Evolutionary conservation across 2,329 filamentous ascomycete genomes (phyloP).

Genomic region (Xylaria polymorpha): DNA sequence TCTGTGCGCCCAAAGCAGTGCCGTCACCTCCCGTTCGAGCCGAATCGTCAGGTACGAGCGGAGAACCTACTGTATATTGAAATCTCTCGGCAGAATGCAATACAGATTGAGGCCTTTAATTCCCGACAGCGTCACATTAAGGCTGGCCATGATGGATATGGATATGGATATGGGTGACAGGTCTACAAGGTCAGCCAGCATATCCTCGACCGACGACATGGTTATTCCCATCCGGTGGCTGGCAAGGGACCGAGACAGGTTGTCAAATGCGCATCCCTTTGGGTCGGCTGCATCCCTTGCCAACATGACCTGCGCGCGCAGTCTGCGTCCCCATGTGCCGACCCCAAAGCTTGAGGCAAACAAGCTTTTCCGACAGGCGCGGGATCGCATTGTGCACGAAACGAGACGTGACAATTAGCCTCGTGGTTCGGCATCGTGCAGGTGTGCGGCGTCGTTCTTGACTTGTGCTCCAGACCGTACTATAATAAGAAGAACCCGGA

Average conservation of each 20-base stretch:
- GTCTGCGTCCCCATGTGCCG: slow-evolving; percentile 24
- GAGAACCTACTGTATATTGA: slow-evolving; percentile 17
- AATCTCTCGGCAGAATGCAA: slow-evolving; percentile 30
- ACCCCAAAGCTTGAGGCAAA: slow-evolving; percentile 1
- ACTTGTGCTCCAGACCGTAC: slow-evolving; percentile 1
- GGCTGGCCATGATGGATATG: slow-evolving; percentile 9
- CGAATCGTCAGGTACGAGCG: slow-evolving; percentile 15
- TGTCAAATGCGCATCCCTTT: slow-evolving; percentile 28
- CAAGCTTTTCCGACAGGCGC: slow-evolving; percentile 17
- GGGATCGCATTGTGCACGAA: not conserved
- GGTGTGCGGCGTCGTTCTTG: not conserved
- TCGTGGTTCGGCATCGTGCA: slow-evolving; percentile 21
- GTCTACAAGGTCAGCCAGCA: slow-evolving; percentile 2
- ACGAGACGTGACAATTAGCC: slow-evolving; percentile 30
- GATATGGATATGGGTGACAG: not conserved
- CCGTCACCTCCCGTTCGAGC: not conserved
- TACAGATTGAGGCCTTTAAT: slow-evolving; percentile 16
- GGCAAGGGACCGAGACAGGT: slow-evolving; percentile 27
- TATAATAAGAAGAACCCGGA: slow-evolving; percentile 19
- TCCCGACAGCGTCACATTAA: slow-evolving; percentile 22
- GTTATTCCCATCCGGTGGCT: slow-evolving; percentile 12
- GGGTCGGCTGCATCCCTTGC: slow-evolving; percentile 8
- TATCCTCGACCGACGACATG: not conserved
- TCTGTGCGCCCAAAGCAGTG: slow-evolving; percentile 14
- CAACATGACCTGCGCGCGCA: slow-evolving; percentile 13